A percentile compares a stretch with the other conserved stretches of the same genome.
These are phyloP conservation scores for Daldinia vernicosa DNA, from an alignment of 495 filamentous ascomycete genomes.

Conservation along the genomic window DNA sequence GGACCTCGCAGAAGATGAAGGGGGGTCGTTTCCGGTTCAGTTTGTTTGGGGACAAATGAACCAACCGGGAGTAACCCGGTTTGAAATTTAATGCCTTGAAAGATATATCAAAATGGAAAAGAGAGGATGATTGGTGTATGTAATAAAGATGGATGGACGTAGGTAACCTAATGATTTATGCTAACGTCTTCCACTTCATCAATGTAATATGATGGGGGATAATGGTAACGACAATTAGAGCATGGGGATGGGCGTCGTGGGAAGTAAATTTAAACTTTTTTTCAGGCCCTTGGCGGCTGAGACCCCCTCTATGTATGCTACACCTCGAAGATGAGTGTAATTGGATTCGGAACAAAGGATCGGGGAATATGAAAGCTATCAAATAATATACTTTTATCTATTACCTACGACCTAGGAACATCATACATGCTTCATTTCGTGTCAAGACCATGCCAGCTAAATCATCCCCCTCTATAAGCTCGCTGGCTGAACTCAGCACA, in stretches of 20 bases:
- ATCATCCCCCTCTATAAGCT: neutral
- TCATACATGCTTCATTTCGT: neutral
- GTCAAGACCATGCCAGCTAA: neutral
- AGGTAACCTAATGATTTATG: constrained; percentile 30
- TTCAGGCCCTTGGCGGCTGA: neutral
- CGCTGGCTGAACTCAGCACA: neutral
- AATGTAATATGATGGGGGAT: constrained; percentile 32
- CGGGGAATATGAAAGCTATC: neutral
- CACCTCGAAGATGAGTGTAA: neutral
- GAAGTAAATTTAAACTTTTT: constrained; percentile 25
- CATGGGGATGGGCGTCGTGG: constrained; percentile 25
- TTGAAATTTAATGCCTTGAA: neutral
- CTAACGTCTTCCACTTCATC: constrained; percentile 30
- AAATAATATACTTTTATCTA: neutral
- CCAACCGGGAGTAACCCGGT: neutral
- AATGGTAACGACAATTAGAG: constrained; percentile 35
- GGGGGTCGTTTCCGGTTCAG: constrained; percentile 47
- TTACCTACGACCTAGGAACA: neutral
- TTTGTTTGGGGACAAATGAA: constrained; percentile 39
- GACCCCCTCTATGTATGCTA: constrained; percentile 1
- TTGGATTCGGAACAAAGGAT: neutral
- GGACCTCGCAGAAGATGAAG: constrained; percentile 40
- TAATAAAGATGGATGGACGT: constrained; percentile 18
- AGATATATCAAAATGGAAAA: neutral
- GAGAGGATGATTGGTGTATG: neutral